Base-by-base conservation (phyloP, 192 early-diverging fungal species). In the Cetraspora pellucida region DNA sequence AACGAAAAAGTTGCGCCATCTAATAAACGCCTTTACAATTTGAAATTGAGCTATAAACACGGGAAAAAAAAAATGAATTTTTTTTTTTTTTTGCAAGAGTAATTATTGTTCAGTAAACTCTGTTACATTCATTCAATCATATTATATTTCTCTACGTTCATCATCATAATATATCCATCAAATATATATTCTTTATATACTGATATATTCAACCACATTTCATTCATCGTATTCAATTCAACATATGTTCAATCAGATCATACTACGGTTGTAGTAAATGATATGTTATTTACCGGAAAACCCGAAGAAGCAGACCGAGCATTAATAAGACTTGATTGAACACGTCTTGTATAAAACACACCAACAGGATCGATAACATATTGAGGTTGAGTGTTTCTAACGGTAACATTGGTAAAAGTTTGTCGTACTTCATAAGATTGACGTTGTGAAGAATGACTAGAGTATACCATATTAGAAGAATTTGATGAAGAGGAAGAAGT, bases 11-110 rank as follows among this genome's bases (percentile, higher is more conserved):
- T 64, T 65, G 63, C 63, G 63, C 19, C 63, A 64, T 64, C 60
- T 37, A 65, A 65, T 65, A 65, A 60, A 65, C 63, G 63, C 63
- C 63, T 65, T 65, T 65, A 65, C 63, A 65, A 63, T 10, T 30
- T 63, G 28, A 30, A 30, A 65, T 65, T 37, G 31, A 37, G 28
- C 58, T 60, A 28, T 60, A 28, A 60, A 28, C 28, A 60, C 28
- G 23, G 6, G 14, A n/a, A 28, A 59, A 59, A 59, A 60, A 60
- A 60, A 60, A 60, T 37, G 37, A 37, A 6, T 37, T 37, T 37
- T 37, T 37, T 37, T 37, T 37, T 37, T 37, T 37, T 37, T 37
- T 37, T 37, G 3, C 4, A 2, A 37, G 7, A 37, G 37, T 37
- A 37, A 37, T 37, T 37, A 37, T 37, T 37, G 37, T 37, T 37